Percentiles rank a stretch among this genome's conserved stretches.
phyloP scores from a whole-genome alignment of 768 basidiomycete species.

The Heimioporus sp. region DNA sequence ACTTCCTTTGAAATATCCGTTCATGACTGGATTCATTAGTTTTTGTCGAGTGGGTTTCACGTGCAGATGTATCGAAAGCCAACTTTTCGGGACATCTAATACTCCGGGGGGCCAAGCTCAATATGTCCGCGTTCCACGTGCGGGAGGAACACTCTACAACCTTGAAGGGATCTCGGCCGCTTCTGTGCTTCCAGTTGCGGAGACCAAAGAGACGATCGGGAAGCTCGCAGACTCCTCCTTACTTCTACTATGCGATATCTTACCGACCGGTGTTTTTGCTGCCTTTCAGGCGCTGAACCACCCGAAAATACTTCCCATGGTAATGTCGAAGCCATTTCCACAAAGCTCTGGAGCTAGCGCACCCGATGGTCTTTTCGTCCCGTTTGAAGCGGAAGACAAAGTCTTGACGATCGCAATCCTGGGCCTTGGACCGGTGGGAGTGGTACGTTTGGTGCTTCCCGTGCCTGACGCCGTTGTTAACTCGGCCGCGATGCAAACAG shows the following conservation, averaged over 20 bases:
- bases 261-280: conserved; percentile 79
- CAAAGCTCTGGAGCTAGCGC: conserved; percentile 14
- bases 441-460: conserved; percentile 36
- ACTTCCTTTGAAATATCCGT: not conserved
- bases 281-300: conserved; percentile 70
- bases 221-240: conserved; percentile 61
- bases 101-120: conserved; percentile 79
- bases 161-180: conserved; percentile 44
- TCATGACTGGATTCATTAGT: conserved; percentile 33
- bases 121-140: conserved; percentile 75
- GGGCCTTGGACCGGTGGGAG: conserved; percentile 77
- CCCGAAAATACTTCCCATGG: conserved; percentile 61
- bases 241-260: conserved; percentile 72
- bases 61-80: conserved; percentile 58
- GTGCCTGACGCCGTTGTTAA: not conserved
- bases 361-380: conserved; percentile 9
- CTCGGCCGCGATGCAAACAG: conserved; percentile 21
- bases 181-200: conserved; percentile 17
- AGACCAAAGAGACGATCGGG: conserved; percentile 36
- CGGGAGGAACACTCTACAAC: conserved; percentile 74
- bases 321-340: conserved; percentile 63
- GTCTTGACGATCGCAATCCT: conserved; percentile 62
- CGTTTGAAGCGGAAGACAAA: conserved; percentile 46
- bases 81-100: conserved; percentile 62
- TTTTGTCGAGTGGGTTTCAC: conserved; percentile 74